Base-by-base conservation (phyloP, 805 yeast species). In the Nakazawaea peltata region DNA sequence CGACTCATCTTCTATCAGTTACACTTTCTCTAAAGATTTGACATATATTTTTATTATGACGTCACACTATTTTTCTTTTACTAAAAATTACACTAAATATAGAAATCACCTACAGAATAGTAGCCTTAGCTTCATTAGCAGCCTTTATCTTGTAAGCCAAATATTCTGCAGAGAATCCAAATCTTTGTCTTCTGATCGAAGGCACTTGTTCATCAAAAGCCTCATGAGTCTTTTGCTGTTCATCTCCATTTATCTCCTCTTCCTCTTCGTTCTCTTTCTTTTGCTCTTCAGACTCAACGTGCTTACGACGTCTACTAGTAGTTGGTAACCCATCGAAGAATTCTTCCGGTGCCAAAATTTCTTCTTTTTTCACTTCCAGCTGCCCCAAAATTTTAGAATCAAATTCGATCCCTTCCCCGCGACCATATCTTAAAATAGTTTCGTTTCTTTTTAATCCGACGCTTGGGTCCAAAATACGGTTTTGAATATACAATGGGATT, bases 101-200 rank as follows among this genome's bases (percentile, higher is more conserved):
- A n/a, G n/a, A n/a, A n/a, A n/a, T n/a, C n/a, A n/a, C n/a, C n/a
- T n/a, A n/a, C n/a, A n/a, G n/a, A n/a, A n/a, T n/a, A n/a, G n/a
- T n/a, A n/a, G n/a, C n/a, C n/a, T 21, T 21, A 11, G 24, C 24
- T 21, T 21, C 24, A 8, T 21, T 8, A 8, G 11, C 8, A 21
- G 24, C 7, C 27, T 41, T 30, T 34, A 50, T 32, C 50, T 69
- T 74, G 70, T 70, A 77, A 2, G 85, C 83, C 50, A 86, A 54
- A 50, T 82, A 87, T 48, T 68, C 66, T 2, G 86, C 84, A 34
- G 82, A 72, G 48, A 85, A 94, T 5, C 94, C 86, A 25, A 78
- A 51, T 25, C 19, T 35, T 8, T 30, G 35, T 25, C 44, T 48
- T 14, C 34, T 37, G 27, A 25, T n/a, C 6, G 6, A n/a, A n/a